Evolutionary conservation across 352 stramenopile species (phyloP).

Genomic region (Phytopythium montanum): DNA sequence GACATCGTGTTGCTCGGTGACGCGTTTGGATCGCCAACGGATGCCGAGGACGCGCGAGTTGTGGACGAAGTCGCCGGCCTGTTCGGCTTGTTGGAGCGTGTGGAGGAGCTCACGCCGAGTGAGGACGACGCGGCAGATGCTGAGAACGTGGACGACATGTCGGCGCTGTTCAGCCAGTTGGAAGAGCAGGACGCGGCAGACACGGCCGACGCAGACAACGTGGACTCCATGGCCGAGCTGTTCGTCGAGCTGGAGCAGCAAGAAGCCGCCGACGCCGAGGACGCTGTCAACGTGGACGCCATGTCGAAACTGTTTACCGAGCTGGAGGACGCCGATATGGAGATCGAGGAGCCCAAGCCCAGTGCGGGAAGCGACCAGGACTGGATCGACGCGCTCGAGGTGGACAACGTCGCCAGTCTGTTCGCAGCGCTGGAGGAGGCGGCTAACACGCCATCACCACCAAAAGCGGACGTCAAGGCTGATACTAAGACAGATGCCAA

Average conservation of each 20-base stretch:
- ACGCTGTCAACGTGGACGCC: conserved; percentile 42
- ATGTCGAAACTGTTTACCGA: conserved; percentile 33
- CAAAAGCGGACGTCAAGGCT: neutral
- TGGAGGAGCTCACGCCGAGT: neutral
- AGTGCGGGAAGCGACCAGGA: conserved; percentile 11
- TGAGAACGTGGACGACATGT: conserved; percentile 45
- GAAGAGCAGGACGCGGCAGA: conserved; percentile 12
- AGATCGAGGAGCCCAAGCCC: neutral
- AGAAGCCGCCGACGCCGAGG: conserved; percentile 15
- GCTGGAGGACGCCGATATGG: conserved; percentile 16
- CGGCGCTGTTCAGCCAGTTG: conserved; percentile 41
- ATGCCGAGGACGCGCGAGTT: conserved; percentile 23
- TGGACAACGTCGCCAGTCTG: conserved; percentile 42
- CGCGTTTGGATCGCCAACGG: neutral
- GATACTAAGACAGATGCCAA: neutral
- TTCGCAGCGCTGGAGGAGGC: conserved; percentile 42
- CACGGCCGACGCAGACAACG: conserved; percentile 17
- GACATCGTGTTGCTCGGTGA: conserved; percentile 3
- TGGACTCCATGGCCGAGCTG: conserved; percentile 18
- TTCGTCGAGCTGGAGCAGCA: conserved; percentile 25
- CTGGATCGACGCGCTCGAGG: conserved; percentile 52
- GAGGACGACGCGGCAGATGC: conserved; percentile 10
- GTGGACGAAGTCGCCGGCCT: conserved; percentile 23
- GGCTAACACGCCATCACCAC: neutral
- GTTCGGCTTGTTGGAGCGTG: conserved; percentile 13